A percentile compares a stretch with the other conserved stretches of the same genome.
phyloP scores from a whole-genome alignment of 768 basidiomycete species.

The Collybiopsis confluens region DNA sequence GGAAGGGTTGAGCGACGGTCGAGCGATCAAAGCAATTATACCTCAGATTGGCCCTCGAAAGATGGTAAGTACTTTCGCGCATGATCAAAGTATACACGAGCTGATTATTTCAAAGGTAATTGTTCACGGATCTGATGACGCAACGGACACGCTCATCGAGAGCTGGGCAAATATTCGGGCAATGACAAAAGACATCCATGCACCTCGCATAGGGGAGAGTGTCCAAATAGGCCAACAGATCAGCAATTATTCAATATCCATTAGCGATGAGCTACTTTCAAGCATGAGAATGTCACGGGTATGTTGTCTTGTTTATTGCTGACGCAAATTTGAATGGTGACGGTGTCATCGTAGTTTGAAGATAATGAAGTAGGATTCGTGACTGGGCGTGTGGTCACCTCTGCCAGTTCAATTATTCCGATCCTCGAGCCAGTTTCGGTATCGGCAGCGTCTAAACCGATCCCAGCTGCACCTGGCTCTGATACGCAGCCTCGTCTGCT shows the following conservation, averaged over 20 bases:
- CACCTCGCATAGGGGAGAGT: slow-evolving; percentile 70
- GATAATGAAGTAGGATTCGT: slow-evolving; percentile 96
- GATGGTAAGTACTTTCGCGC: slow-evolving; percentile 70
- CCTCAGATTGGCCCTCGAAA: slow-evolving; percentile 95
- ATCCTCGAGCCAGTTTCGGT: slow-evolving; percentile 68
- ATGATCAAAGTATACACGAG: background rate
- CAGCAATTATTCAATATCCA: slow-evolving; percentile 88
- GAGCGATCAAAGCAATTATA: slow-evolving; percentile 94
- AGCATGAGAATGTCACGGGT: slow-evolving; percentile 85
- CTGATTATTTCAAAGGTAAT: slow-evolving; percentile 58
- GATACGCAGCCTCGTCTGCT: slow-evolving; percentile 39
- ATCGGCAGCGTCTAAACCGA: slow-evolving; percentile 15
- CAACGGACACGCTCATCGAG: slow-evolving; percentile 70
- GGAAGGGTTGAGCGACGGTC: slow-evolving; percentile 95
- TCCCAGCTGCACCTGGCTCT: slow-evolving; percentile 18
- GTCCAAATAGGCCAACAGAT: slow-evolving; percentile 95
- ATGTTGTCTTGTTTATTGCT: slow-evolving; percentile 21
- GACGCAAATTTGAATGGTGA: background rate
- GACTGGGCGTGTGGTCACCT: slow-evolving; percentile 79
- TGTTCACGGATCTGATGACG: slow-evolving; percentile 68
- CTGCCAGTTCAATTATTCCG: slow-evolving; percentile 85
- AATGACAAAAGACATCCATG: slow-evolving; percentile 90
- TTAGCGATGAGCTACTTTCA: slow-evolving; percentile 83
- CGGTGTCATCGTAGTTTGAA: slow-evolving; percentile 63
- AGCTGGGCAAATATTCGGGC: slow-evolving; percentile 80